Evolutionary conservation across 2,329 filamentous ascomycete species (phyloP).

Genomic region (Nothopassalora personata): DNA sequence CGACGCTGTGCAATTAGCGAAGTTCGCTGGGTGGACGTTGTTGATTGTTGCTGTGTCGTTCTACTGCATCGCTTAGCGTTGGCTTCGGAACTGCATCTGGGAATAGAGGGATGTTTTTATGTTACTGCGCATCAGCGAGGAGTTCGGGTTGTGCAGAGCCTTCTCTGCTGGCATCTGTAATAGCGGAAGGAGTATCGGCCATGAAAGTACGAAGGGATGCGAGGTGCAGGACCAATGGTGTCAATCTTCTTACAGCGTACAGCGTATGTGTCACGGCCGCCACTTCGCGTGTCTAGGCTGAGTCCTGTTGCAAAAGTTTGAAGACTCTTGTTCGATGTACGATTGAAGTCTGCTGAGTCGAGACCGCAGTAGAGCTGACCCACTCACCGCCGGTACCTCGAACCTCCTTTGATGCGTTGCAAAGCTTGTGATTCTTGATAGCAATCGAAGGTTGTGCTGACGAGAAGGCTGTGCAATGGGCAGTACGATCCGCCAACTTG

Average conservation of each 20-base stretch:
- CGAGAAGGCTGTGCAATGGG: no score
- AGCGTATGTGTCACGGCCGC: no score
- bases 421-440: no score
- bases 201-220: no score
- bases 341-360: neutral
- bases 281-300: neutral
- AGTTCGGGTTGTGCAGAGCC: neutral
- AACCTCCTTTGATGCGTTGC: no score
- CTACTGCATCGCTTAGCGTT: conserved; percentile 17
- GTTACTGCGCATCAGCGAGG: neutral
- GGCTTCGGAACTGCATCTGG: neutral
- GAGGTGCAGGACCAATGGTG: no score
- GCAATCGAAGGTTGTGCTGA: no score
- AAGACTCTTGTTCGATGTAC: neutral
- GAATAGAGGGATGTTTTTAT: neutral
- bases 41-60: conserved; percentile 20
- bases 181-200: no score
- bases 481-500: no score
- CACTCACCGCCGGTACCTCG: neutral
- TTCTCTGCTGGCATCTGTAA: neutral
- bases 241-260: no score
- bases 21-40: conserved; percentile 26
- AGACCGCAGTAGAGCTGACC: neutral
- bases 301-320: neutral
- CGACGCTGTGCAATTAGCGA: conserved; percentile 19